Evolutionary conservation across 768 basidiomycete genomes (phyloP).

Genomic region (Tulasnella sp.): DNA sequence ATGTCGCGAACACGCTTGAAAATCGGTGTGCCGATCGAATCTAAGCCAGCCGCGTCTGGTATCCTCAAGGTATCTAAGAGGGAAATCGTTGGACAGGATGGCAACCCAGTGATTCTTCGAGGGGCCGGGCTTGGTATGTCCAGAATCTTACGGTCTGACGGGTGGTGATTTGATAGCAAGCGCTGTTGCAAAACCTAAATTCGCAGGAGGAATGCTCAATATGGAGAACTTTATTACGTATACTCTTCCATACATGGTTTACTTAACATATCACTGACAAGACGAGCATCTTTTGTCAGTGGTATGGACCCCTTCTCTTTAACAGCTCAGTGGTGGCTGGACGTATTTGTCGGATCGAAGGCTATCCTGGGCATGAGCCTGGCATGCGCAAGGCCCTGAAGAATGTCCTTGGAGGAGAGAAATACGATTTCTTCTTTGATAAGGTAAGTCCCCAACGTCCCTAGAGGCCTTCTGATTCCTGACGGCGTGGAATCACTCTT

Average conservation of each 20-base stretch:
- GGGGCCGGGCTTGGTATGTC: slow-evolving; percentile 56
- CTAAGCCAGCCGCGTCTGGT: slow-evolving; percentile 1
- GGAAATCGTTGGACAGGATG: slow-evolving; percentile 46
- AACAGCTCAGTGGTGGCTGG: too few relatives aligned
- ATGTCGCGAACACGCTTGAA: too few relatives aligned
- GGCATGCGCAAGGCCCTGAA: slow-evolving; percentile 62
- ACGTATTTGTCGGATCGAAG: slow-evolving; percentile 24
- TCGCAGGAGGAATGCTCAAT: slow-evolving; percentile 57
- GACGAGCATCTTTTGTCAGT: too few relatives aligned
- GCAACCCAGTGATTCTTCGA: slow-evolving; percentile 46
- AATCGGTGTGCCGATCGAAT: not conserved
- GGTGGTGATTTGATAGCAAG: too few relatives aligned
- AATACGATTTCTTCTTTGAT: slow-evolving; percentile 73
- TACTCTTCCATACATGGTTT: too few relatives aligned
- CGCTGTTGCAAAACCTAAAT: too few relatives aligned
- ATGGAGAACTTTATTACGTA: slow-evolving; percentile 48
- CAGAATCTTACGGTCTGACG: too few relatives aligned
- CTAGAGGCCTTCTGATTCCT: not conserved
- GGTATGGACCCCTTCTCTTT: too few relatives aligned
- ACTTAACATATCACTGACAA: too few relatives aligned
- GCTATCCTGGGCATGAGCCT: slow-evolving; percentile 70
- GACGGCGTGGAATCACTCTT: not conserved
- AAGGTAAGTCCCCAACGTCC: slow-evolving; percentile 40
- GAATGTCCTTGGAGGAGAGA: slow-evolving; percentile 43
- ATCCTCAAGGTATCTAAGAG: slow-evolving; percentile 36